Evolutionary conservation across 768 basidiomycete genomes (phyloP).

Genomic region (Podaxis sp.): DNA sequence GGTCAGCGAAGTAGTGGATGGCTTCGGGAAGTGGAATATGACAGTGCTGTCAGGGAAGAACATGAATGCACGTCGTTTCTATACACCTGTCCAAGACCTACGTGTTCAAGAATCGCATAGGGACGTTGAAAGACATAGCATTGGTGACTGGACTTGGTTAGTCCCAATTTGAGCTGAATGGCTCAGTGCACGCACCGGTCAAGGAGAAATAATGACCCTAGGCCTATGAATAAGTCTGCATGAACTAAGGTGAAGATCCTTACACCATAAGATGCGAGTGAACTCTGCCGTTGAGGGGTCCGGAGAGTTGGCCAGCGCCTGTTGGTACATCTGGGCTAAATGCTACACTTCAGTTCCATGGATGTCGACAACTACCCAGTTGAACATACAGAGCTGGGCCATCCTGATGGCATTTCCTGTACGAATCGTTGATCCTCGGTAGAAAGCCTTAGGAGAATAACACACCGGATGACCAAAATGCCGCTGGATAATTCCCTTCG

Average conservation of each 20-base stretch:
- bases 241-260: background rate
- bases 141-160: constrained; percentile 7
- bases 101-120: constrained; percentile 13
- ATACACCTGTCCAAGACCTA: background rate
- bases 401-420: constrained; percentile 19
- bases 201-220: constrained; percentile 20
- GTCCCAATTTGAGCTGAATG: too few relatives aligned
- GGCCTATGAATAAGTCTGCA: background rate
- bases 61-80: background rate
- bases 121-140: constrained; percentile 18
- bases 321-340: background rate
- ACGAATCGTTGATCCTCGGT: background rate
- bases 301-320: background rate
- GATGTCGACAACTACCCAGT: background rate
- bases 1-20: background rate
- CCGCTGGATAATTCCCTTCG: constrained; percentile 13
- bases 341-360: background rate
- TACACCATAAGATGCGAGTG: constrained; percentile 6
- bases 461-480: constrained; percentile 3
- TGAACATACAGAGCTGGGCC: constrained; percentile 18
- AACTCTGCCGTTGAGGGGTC: background rate
- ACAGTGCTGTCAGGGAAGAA: background rate
- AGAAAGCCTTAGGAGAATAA: background rate
- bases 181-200: constrained; percentile 15
- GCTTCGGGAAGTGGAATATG: background rate